Conservation (phyloP, 352 stramenopile genomes). For the Pythium graminicola region DNA sequence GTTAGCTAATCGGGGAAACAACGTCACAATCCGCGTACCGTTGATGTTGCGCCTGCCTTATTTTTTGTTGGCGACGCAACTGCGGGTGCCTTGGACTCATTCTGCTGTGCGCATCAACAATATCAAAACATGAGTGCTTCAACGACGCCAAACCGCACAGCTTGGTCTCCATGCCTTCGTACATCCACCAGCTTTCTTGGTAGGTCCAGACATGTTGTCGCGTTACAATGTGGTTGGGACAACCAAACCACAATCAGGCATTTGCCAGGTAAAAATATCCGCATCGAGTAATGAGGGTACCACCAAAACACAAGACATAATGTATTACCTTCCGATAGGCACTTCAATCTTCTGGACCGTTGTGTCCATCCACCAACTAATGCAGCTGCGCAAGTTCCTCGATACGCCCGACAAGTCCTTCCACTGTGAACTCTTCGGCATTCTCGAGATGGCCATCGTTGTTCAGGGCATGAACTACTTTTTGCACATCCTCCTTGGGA, state of each 20-base stretch:
- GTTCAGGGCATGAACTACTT: slow-evolving; percentile 91
- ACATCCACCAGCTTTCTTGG: too few relatives aligned
- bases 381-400: slow-evolving; percentile 77
- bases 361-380: slow-evolving; percentile 21
- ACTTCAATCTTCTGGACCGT: too few relatives aligned
- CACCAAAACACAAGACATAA: too few relatives aligned
- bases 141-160: too few relatives aligned
- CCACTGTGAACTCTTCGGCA: slow-evolving; percentile 49
- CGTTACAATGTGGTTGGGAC: too few relatives aligned
- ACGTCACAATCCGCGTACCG: neutral
- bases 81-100: slow-evolving; percentile 12
- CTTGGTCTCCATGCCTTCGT: too few relatives aligned
- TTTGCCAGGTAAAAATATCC: too few relatives aligned
- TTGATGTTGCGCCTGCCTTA: neutral
- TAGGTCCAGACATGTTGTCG: too few relatives aligned
- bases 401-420: slow-evolving; percentile 59
- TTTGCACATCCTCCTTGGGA: slow-evolving; percentile 80
- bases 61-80: slow-evolving; percentile 7
- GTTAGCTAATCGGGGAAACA: too few relatives aligned
- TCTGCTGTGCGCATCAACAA: neutral
- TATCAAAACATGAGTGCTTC: neutral
- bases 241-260: too few relatives aligned
- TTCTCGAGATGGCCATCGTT: slow-evolving; percentile 71
- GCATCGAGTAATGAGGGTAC: too few relatives aligned
- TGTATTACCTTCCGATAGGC: too few relatives aligned